These are phyloP conservation scores for Chaetomium globosum DNA, from an alignment of 2,329 filamentous ascomycete species.

Conservation along the genomic window DNA sequence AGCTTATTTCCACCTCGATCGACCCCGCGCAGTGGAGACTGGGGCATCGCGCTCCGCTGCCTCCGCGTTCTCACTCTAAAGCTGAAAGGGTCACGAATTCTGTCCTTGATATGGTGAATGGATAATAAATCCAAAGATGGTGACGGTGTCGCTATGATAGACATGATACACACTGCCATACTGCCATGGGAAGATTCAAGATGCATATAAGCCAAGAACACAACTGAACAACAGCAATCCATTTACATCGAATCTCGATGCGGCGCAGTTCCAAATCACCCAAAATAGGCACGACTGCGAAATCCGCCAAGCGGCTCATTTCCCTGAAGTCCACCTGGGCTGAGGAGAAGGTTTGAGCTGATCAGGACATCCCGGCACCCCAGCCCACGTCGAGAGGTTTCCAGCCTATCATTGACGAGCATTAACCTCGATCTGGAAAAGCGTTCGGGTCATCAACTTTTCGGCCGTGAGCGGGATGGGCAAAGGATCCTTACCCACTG, in stretches of 20 bases:
- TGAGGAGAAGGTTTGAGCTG: constrained; percentile 4
- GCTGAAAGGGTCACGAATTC: not conserved
- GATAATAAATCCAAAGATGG: rapidly evolving
- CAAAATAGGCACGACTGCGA: constrained; percentile 21
- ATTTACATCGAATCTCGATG: not conserved
- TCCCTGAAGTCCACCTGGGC: constrained; percentile 7
- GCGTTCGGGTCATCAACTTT: not conserved
- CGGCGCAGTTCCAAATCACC: not conserved
- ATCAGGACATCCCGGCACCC: not conserved
- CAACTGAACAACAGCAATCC: not conserved
- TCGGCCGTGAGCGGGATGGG: not conserved
- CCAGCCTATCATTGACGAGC: constrained; percentile 6
- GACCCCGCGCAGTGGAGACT: not conserved
- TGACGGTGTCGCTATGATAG: too few relatives aligned
- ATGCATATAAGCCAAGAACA: not conserved
- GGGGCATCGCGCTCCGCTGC: too few relatives aligned
- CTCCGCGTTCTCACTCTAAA: too few relatives aligned
- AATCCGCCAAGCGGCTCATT: not conserved
- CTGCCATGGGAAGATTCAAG: not conserved
- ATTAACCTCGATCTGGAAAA: constrained; percentile 3
- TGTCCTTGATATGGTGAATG: not conserved
- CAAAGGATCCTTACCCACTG: not conserved
- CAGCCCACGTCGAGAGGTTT: too few relatives aligned
- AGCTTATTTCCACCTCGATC: constrained; percentile 6
- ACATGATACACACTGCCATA: not conserved